Percentiles rank a stretch among this genome's conserved stretches.
These are phyloP conservation scores for Pilatotrama ljubarskyi DNA, from an alignment of 768 basidiomycete species.

Conservation along the genomic window DNA sequence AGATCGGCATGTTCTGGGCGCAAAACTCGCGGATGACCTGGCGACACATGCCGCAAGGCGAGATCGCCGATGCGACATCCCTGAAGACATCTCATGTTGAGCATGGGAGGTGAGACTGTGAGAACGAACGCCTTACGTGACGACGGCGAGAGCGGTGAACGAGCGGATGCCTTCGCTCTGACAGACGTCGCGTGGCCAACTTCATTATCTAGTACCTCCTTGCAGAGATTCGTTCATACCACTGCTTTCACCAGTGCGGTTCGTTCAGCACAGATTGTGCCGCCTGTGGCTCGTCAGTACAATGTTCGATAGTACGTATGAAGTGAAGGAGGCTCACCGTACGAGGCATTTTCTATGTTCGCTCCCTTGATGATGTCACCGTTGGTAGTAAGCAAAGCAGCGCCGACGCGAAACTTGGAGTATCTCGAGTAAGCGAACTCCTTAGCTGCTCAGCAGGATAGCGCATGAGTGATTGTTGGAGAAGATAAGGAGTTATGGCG, in stretches of 20 bases:
- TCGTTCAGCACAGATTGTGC: slow-evolving; percentile 90
- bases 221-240: slow-evolving; percentile 48
- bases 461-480: too few species aligned
- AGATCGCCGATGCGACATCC: slow-evolving; percentile 63
- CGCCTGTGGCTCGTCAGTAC: slow-evolving; percentile 50
- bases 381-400: slow-evolving; percentile 70
- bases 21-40: slow-evolving; percentile 91
- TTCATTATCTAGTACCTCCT: neutral
- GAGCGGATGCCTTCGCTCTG: slow-evolving; percentile 77
- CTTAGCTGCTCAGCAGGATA: slow-evolving; percentile 49
- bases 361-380: slow-evolving; percentile 80
- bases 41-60: slow-evolving; percentile 94
- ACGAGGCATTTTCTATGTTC: slow-evolving; percentile 93
- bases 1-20: slow-evolving; percentile 64
- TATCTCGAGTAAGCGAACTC: slow-evolving; percentile 78
- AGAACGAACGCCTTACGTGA: slow-evolving; percentile 51
- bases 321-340: slow-evolving; percentile 50
- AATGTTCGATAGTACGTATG: too few species aligned
- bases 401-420: slow-evolving; percentile 92
- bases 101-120: neutral
- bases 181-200: neutral
- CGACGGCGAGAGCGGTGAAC: slow-evolving; percentile 80
- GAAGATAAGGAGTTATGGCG: too few species aligned
- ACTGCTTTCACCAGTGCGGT: slow-evolving; percentile 95
- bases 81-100: slow-evolving; percentile 37